Base-by-base conservation (phyloP, 441 rosid genomes). In the Gossypium schwendimanii region DNA sequence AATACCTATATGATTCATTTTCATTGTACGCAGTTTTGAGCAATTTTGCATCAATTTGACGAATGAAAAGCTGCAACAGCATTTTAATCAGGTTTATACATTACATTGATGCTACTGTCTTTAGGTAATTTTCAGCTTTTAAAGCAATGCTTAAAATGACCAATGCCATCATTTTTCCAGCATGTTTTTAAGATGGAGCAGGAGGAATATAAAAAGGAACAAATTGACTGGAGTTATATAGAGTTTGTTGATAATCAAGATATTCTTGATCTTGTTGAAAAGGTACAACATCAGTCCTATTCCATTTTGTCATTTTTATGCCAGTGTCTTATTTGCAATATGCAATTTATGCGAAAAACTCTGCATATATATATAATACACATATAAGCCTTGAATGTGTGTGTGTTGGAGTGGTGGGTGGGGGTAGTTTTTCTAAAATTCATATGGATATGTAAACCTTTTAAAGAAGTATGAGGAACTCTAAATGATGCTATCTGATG, bases 141-240 rank as follows among this genome's bases (percentile, higher is more conserved):
- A 66, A 14, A 31, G 66, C 41, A 73, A 63, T 62, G 59, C 61
- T 44, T 64, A 26, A 60, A 63, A 17, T 68, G 21, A 31, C 75
- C 62, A 33, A 28, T 69, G 47, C 54, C 50, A 23, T 73, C 70
- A 41, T 72, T 78, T 73, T 73, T 59, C 36, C 85, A 90, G 95
- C 95, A 90, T 80, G 93, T 90, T 50, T 90, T 90, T 79, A 90
- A 90, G 77, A 87, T 90, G 95, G 95, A 90, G 79, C 95, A 90
- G 79, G 95, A 88, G 78, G 95, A 90, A 77, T 90, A 90, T 78
- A 88, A 87, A 9, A 86, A 82, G 77, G 95, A 90, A 83, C 81
- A 85, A 80, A 90, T 90, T 75, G 88, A 88, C 80, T 90, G 95
- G 95, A 90, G 92, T 74, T 90, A 90, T 73, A 87, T 90, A 77